Conservation (phyloP, 176 grass and related monocot genomes). For the Oryza coarctata region DNA sequence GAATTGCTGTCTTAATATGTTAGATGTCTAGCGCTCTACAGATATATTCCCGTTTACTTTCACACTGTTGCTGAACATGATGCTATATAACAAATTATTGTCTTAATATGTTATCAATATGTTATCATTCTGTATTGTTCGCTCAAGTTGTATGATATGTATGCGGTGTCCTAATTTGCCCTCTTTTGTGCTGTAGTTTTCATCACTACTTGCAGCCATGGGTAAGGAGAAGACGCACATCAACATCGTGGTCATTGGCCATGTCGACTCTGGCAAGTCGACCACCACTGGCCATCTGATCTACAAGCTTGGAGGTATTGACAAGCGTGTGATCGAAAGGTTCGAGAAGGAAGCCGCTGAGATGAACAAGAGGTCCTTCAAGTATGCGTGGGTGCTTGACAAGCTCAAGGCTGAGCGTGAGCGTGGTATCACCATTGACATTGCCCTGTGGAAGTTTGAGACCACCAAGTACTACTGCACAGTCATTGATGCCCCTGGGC, state of each 20-base stretch:
- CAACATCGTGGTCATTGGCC: constrained; percentile 72
- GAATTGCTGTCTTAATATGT: too few relatives aligned
- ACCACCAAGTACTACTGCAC: constrained; percentile 83
- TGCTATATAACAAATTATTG: too few relatives aligned
- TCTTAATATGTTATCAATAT: too few relatives aligned
- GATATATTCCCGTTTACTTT: too few relatives aligned
- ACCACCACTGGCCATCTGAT: constrained; percentile 87
- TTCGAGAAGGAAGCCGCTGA: constrained; percentile 75
- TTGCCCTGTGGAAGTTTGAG: constrained; percentile 80
- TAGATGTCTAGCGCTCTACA: too few relatives aligned
- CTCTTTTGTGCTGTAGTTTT: neutral
- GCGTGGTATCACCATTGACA: constrained; percentile 76
- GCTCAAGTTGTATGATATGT: neutral
- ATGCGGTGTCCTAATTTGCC: neutral
- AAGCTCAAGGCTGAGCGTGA: constrained; percentile 90
- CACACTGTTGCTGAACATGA: too few relatives aligned
- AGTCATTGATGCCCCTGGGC: constrained; percentile 79
- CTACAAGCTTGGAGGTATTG: constrained; percentile 90
- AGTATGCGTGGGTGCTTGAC: constrained; percentile 88
- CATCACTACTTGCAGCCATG: constrained; percentile 26
- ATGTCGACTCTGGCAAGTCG: constrained; percentile 79
- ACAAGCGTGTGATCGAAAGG: constrained; percentile 87
- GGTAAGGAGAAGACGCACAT: constrained; percentile 55
- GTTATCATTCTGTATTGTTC: too few relatives aligned
- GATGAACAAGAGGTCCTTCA: constrained; percentile 88